phyloP scores from a whole-genome alignment of 306 rosid genomes.

The Luffa acutangula region DNA sequence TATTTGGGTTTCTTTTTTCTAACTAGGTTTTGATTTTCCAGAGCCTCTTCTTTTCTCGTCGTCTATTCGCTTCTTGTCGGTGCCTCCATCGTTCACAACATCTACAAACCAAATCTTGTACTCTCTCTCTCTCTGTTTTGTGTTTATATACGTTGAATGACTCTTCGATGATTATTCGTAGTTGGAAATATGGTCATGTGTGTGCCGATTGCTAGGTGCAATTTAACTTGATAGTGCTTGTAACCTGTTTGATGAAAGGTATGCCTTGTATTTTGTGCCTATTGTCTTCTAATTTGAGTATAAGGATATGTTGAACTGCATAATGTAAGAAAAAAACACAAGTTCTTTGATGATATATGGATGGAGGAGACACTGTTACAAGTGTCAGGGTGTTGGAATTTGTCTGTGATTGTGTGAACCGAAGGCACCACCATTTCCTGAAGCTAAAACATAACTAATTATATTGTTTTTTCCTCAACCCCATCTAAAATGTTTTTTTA shows the following conservation, averaged over 20 bases:
- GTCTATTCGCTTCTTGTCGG: constrained; percentile 8
- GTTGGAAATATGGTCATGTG: not conserved
- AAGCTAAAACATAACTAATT: too few relatives aligned
- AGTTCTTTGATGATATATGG: not conserved
- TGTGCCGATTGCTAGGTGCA: not conserved
- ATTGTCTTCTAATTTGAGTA: not conserved
- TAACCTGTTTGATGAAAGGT: constrained; percentile 14
- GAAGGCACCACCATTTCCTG: too few relatives aligned
- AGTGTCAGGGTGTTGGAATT: not conserved
- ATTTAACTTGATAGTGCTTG: not conserved
- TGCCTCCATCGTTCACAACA: constrained; percentile 13
- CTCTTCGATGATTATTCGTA: not conserved
- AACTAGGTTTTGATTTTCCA: too few relatives aligned
- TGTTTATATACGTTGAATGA: not conserved
- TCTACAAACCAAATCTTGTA: constrained; percentile 19
- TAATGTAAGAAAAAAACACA: not conserved
- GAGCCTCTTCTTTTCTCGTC: too few relatives aligned
- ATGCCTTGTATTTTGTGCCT: not conserved
- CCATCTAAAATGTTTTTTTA: too few relatives aligned
- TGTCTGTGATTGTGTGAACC: too few relatives aligned
- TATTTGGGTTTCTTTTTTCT: too few relatives aligned
- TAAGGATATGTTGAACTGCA: not conserved
- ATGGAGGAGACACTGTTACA: not conserved
- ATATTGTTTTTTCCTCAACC: too few relatives aligned
- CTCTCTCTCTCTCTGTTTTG: not conserved